Evolutionary conservation across 2,329 filamentous ascomycete genomes (phyloP).

Genomic region (Madurella fahalii): DNA sequence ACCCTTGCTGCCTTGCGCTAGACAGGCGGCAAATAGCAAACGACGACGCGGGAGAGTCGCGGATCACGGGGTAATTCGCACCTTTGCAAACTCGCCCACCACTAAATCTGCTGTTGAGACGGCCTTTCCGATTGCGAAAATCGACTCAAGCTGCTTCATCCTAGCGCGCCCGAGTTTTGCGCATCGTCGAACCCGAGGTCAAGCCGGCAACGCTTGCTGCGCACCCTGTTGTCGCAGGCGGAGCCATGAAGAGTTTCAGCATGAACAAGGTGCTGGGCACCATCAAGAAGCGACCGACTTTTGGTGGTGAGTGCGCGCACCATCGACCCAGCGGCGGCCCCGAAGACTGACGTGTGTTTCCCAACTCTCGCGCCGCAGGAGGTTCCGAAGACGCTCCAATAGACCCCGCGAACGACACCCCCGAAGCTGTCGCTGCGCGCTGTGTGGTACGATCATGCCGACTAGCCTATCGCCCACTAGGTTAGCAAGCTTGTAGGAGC

Average conservation of each 20-base stretch:
- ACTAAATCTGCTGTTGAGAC: neutral
- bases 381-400: constrained; percentile 22
- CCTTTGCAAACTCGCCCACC: constrained; percentile 1
- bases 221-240: constrained; percentile 9
- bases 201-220: neutral
- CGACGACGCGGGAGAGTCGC: constrained; percentile 3
- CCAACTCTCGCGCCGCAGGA: constrained; percentile 5
- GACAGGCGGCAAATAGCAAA: neutral
- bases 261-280: constrained; percentile 54
- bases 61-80: neutral
- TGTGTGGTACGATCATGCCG: constrained; percentile 55
- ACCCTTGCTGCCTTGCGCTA: constrained; percentile 18
- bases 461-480: neutral
- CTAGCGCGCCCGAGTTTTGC: neutral
- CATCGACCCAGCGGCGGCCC: neutral
- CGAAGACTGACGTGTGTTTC: constrained; percentile 9
- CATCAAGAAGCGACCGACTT: constrained; percentile 46
- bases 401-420: constrained; percentile 49
- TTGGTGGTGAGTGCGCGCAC: constrained; percentile 11
- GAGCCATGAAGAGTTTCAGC: constrained; percentile 49
- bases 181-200: neutral
- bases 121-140: neutral
- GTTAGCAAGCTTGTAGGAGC: neutral
- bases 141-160: neutral
- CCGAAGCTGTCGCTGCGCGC: constrained; percentile 61